Percentiles rank a stretch among this genome's conserved stretches.
Evolutionary conservation across 2,329 filamentous ascomycete species (phyloP).

Genomic region (Clonostachys byssicola): DNA sequence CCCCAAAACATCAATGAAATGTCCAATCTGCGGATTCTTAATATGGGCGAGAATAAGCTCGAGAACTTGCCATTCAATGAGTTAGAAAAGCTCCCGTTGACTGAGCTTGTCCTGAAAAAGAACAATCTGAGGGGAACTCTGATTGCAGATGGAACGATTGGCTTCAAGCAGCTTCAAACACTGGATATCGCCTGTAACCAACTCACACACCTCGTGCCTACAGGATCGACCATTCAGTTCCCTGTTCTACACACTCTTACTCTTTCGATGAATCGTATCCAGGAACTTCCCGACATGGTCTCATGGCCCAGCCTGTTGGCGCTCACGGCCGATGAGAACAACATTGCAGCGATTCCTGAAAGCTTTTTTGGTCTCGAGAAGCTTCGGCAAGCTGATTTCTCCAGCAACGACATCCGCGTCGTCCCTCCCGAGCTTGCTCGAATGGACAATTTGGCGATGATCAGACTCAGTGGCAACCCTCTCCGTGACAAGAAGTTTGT

Average conservation of each 20-base stretch:
- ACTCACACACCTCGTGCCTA: slow-evolving; percentile 49
- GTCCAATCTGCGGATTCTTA: slow-evolving; percentile 66
- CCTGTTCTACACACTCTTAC: slow-evolving; percentile 71
- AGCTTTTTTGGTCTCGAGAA: slow-evolving; percentile 67
- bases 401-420: slow-evolving; percentile 74
- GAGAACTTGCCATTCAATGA: slow-evolving; percentile 65
- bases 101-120: slow-evolving; percentile 69
- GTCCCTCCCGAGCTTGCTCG: slow-evolving; percentile 72
- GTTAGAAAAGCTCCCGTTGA: slow-evolving; percentile 64
- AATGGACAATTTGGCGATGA: slow-evolving; percentile 73
- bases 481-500: slow-evolving; percentile 83
- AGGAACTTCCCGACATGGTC: slow-evolving; percentile 67
- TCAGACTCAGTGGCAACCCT: slow-evolving; percentile 85
- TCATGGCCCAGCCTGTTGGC: slow-evolving; percentile 70
- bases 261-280: slow-evolving; percentile 77
- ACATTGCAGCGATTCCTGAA: slow-evolving; percentile 67
- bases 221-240: slow-evolving; percentile 47
- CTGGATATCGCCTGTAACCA: slow-evolving; percentile 78
- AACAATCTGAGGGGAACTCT: slow-evolving; percentile 74
- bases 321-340: slow-evolving; percentile 78
- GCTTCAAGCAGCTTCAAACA: slow-evolving; percentile 62
- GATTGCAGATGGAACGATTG: slow-evolving; percentile 56
- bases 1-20: slow-evolving; percentile 66
- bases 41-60: slow-evolving; percentile 76
- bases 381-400: slow-evolving; percentile 76